Base-by-base conservation (phyloP, 2,329 filamentous ascomycete genomes). In the Calonectria leucothoes region DNA sequence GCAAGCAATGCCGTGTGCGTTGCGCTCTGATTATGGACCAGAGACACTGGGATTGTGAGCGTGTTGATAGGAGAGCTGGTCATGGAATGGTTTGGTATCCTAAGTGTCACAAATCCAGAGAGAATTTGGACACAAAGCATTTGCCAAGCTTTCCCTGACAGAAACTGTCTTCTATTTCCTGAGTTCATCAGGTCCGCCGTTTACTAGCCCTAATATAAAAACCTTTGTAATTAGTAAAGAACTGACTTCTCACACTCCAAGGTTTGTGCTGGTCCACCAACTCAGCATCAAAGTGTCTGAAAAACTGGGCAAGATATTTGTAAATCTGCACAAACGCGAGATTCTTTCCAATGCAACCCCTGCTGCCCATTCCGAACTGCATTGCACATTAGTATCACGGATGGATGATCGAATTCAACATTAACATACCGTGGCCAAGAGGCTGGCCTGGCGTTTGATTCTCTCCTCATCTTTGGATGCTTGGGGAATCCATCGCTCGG, bases 351-450 rank as follows among this genome's bases (percentile, higher is more conserved):
- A 75, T n/a, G 7, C 69, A 75, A 3, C 66, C 67, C 1, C 72
- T 57, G 25, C 74, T 75, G 4, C 74, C 74, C 74, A 75, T 75
- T 0, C 69, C 69, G 37, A 74, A 75, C 72, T 72, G 6, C 1
- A 17, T 4, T 25, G 4, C 8, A 11, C 6, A 25, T 75, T 15
- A 75, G 37, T 29, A 66, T 27, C 3, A 4, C 6, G 2, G 39
- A 45, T 37, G 17, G 12, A 6, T 0, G 1, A 2, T 25, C 14
- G 3, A 31, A 25, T 1, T 23, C 14, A 23, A 37, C 11, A 17
- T 27, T 4, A 3, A 61, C 55, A 64, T 29, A 72, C 74, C 2
- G 72, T 74, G n/a, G 69, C 64, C 0, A 72, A 20, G 2, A 75
- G 31, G 0, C 49, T 45, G 1, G 23, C 70, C n/a, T 74, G 59